Conservation (phyloP, 345 rosid genomes). For the Pistacia integerrima region DNA sequence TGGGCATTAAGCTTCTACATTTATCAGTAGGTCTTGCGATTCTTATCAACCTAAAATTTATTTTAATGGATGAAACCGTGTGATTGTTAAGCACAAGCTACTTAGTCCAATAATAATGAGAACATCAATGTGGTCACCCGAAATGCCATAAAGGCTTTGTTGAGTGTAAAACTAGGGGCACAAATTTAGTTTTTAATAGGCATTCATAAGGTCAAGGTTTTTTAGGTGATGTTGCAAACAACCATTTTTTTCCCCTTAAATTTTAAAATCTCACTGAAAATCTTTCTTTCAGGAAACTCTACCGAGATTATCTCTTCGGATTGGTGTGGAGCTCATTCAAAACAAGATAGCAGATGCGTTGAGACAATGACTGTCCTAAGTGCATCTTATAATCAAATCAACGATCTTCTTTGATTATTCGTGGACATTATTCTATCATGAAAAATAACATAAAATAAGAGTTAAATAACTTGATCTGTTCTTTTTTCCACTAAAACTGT, state of each 20-base stretch:
- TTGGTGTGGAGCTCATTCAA: constrained; percentile 66
- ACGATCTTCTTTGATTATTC: not conserved
- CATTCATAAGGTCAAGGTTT: constrained; percentile 6
- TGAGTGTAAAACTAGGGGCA: not conserved
- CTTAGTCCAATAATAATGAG: constrained; percentile 16
- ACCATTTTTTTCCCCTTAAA: not conserved
- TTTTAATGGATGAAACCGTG: constrained; percentile 16
- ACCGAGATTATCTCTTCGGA: constrained; percentile 71
- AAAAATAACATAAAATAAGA: not conserved
- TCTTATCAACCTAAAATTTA: not conserved
- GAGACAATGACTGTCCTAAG: constrained; percentile 33
- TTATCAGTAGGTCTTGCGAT: not conserved
- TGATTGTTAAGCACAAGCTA: constrained; percentile 18
- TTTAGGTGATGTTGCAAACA: not conserved
- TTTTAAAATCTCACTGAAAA: not conserved
- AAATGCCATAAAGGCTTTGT: not conserved
- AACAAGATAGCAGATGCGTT: constrained; percentile 76
- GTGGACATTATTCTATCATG: not conserved
- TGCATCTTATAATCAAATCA: constrained; percentile 6
- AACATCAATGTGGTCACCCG: constrained; percentile 14
- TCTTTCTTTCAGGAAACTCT: constrained; percentile 53
- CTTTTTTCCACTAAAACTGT: too few species aligned
- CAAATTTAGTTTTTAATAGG: not conserved
- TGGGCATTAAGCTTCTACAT: not conserved
- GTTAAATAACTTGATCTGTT: too few species aligned